Evolutionary conservation across 2,329 filamentous ascomycete genomes (phyloP), one percentile per base, ranked within the genome.

Genomic region (Alternaria sp.): DNA sequence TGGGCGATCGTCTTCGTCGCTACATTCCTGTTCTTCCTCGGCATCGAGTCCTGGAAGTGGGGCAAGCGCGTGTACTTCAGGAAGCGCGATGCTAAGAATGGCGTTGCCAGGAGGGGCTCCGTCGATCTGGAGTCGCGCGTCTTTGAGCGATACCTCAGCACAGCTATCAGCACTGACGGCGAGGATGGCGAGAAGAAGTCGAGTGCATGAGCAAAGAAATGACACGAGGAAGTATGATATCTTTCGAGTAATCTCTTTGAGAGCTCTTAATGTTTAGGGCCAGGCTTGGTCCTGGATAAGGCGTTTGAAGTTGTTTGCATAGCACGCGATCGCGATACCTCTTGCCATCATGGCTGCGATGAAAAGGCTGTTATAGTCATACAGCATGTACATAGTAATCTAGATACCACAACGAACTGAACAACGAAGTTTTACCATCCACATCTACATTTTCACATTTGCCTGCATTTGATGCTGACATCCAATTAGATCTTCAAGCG

Each of bases 31-130:
- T 93, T 92, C 81, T 87, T 92, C 72, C 69, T 83, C 0, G 89
- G 89, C 1, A 83, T 88, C 1, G 90, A 93, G 78, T 66, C 79
- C 0, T 93, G 88, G 86, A 92, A 92, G 80, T 90, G 84, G 82
- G 81, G 71, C 15, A 93, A 92, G 82, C 81, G 90, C 1, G 76
- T 76, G 6, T 80, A 67, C 61, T 79, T 79, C 63, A 68, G 74
- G 67, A 67, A 61, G 50, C 65, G 54, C 40, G 75, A 73, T 40
- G 64, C 56, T 21, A 69, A 76, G 57, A 45, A 52, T 3, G 69
- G 72, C 8, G 52, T 43, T 44, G 66, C 64, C 28, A 64, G 75
- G 47, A 68, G 72, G 50, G 75, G 75, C 40, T 75, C 72, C 10
- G 59, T 77, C 26, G 75, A 77, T 57, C 54, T 77, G 12, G 75